Conservation (phyloP, 2,329 filamentous ascomycete species). For the Aspergillus quadricinctus region DNA sequence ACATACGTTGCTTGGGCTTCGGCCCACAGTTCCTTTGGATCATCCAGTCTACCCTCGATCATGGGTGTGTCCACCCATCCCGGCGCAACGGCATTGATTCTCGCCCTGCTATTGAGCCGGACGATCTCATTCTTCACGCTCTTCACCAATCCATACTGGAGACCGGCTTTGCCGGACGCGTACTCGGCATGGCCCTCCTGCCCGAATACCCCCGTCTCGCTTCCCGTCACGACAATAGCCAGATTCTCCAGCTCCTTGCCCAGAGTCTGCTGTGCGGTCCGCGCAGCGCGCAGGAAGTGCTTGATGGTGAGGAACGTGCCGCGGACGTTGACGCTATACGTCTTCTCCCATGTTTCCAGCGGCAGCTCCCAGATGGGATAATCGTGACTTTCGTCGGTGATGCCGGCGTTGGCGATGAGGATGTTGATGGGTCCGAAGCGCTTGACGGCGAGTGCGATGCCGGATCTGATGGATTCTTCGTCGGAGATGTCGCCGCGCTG, state of each 20-base stretch:
- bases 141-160: constrained; percentile 51
- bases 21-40: constrained; percentile 47
- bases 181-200: constrained; percentile 50
- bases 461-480: constrained; percentile 43
- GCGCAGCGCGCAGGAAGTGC: constrained; percentile 48
- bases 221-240: constrained; percentile 51
- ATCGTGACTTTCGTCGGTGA: constrained; percentile 47
- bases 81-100: constrained; percentile 51
- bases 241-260: constrained; percentile 46
- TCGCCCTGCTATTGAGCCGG: constrained; percentile 46
- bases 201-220: constrained; percentile 50
- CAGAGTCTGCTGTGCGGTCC: constrained; percentile 34
- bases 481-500: constrained; percentile 47
- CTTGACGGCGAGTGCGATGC: constrained; percentile 38
- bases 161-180: constrained; percentile 47
- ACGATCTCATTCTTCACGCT: constrained; percentile 55
- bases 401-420: constrained; percentile 51
- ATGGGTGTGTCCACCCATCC: constrained; percentile 47
- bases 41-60: constrained; percentile 48
- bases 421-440: constrained; percentile 51
- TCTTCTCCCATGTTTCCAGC: constrained; percentile 49
- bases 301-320: constrained; percentile 55
- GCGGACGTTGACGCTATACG: constrained; percentile 48
- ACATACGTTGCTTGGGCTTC: constrained; percentile 46
- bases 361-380: constrained; percentile 52